Base-by-base conservation (phyloP, 805 yeast genomes). In the Pichia rugopelliculosa region DNA sequence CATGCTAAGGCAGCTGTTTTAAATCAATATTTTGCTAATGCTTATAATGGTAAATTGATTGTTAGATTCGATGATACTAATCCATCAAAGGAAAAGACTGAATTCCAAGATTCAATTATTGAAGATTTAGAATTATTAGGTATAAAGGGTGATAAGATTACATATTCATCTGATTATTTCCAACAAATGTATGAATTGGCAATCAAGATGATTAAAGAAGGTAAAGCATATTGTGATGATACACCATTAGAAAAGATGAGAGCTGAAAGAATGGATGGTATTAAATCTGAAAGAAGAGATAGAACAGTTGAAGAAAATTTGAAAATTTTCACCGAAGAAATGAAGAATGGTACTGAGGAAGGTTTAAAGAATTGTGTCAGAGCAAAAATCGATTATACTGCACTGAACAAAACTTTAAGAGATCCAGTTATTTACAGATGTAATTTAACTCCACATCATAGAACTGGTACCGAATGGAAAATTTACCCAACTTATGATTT, bases 401-500 rank as follows among this genome's bases (percentile, higher is more conserved):
- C 90, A 61, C 77, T 82, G 56, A 93, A 93, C 82, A 93, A 93
- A 74, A 85, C 99, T 45, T 72, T 93, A 64, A 84, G 99, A 73
- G 99, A 93, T 68, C 99, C 99, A 36, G 98, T 91, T 49, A 85
- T 93, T 59, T 93, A 90, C 83, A 82, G 99, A 77, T 85, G 96
- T 72, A 93, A 93, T 77, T 72, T 89, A 64, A 90, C 95, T 54
- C 98, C 99, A 45, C 99, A 93, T 65, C 99, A 91, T 71, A 84
- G 96, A 72, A 93, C 98, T 38, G 97, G 97, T 47, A 62, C 82
- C 38, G 59, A 74, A 44, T 93, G 99, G 99, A 93, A 93, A 70
- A 79, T 91, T 68, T 93, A 93, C 73, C 99, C 99, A 64, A 89
- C 96, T 38, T 93, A 93, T 70, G 99, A 93, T 70, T 93, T 93